phyloP scores from a whole-genome alignment of 1,284 basidiomycete genomes.

The Chondrostereum purpureum region DNA sequence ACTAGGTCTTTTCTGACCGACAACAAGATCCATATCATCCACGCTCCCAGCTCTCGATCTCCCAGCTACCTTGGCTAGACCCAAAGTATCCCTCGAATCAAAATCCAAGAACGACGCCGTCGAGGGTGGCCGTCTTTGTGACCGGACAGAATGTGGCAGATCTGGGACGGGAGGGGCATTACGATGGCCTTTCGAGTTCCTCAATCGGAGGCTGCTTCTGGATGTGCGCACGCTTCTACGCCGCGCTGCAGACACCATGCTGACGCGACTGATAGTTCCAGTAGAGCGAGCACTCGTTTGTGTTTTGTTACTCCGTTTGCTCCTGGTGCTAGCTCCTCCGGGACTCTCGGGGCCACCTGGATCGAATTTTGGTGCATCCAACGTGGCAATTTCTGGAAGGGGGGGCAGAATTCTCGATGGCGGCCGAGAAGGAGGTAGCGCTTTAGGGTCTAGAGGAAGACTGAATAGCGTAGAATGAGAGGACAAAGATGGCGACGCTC shows the following conservation, averaged over 20 bases:
- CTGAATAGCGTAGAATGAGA: background rate
- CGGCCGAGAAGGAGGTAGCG: too few relatives aligned
- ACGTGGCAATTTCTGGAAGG: background rate
- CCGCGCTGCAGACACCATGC: slow-evolving; percentile 49
- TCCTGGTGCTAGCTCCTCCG: slow-evolving; percentile 31
- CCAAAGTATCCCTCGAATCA: background rate
- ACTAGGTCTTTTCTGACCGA: background rate
- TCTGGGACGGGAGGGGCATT: slow-evolving; percentile 34
- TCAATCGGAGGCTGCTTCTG: slow-evolving; percentile 30
- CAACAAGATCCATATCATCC: background rate
- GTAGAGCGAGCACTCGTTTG: slow-evolving; percentile 24
- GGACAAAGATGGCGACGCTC: background rate
- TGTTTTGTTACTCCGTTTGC: slow-evolving; percentile 26
- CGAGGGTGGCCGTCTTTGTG: background rate
- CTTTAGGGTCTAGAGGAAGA: too few relatives aligned
- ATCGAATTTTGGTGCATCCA: background rate
- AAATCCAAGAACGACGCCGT: background rate
- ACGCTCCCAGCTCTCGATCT: background rate
- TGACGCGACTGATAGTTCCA: slow-evolving; percentile 27
- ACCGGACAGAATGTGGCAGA: slow-evolving; percentile 13
- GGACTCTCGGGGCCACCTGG: slow-evolving; percentile 11
- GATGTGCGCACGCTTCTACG: slow-evolving; percentile 52
- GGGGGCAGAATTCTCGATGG: background rate
- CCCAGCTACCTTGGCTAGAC: background rate
- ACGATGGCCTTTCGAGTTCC: slow-evolving; percentile 8